Base-by-base conservation (phyloP, 805 yeast species). In the Kodamaea nitidulidarum region DNA sequence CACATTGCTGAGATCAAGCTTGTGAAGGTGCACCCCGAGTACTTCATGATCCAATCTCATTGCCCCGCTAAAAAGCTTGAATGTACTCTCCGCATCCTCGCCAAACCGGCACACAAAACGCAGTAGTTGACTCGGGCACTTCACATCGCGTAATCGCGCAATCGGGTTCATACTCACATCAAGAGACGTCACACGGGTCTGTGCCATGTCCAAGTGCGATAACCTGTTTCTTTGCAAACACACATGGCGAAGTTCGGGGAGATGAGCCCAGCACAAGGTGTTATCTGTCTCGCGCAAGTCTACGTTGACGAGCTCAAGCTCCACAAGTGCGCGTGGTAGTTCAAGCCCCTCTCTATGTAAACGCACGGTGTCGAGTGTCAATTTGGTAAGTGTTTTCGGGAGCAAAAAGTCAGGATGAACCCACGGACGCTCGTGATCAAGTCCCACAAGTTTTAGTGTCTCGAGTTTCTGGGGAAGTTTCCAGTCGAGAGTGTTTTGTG, bases 1-100 rank as follows among this genome's bases (percentile, higher is more conserved):
- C 12, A 27, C 20, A 5, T 35, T 28, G 33, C 38, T 35, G 20
- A 35, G 38, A 20, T 35, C 38, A 28, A 35, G 32, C 10, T 35
- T 26, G 7, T 21, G 32, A n/a, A 35, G 38, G 9, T 29, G 20
- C 14, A 35, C 38, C 4, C 38, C 38, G 15, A 35, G 22, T 16
- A 35, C 22, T 15, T 35, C 24, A 14, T 30, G 16, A 9, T 35
- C 38, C 14, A 35, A 18, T 22, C 28, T 35, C 14, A 35, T 28
- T 7, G 30, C 30, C 10, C 18, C 38, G 4, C 38, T 30, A 17
- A 35, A 35, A 21, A 35, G 2, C 22, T 35, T 35, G 38, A 35
- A 30, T 14, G 38, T 11, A 12, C 4, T 16, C n/a, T 10, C 38
- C 28, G n/a, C 18, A 4, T 21, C 21, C 24, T 28, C 32, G 15